Evolutionary conservation across 495 filamentous ascomycete genomes (phyloP), one percentile per base, ranked within the genome.

Genomic region (Podospora didyma): DNA sequence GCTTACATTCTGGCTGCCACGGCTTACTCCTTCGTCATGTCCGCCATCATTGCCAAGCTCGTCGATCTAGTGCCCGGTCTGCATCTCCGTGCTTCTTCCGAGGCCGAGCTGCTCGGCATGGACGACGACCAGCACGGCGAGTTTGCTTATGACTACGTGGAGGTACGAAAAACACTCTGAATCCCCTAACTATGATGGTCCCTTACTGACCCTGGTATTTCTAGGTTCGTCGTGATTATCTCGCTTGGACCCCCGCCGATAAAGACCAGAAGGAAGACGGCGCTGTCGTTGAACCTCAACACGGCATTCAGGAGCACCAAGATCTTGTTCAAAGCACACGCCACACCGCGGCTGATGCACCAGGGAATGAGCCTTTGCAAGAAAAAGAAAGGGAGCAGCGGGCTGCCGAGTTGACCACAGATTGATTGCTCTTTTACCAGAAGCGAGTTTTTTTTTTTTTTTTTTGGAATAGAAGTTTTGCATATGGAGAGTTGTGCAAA

Each of bases 101-200:
- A 98, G 75, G 94, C 95, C n/a, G 94, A 98, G 72, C 82, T 98
- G 19, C 83, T 97, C 50, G 94, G 94, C 54, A 96, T 97, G 92
- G 94, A 98, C 63, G 95, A 97, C 69, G 94, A 98, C 75, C 94
- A 98, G 69, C 87, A 97, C 34, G 94, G 94, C 67, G 94, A 98
- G 73, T 98, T 98, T 68, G 95, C 94, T 7, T 98, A 98, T 77
- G 94, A 98, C 73, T 98, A 98, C 71, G 94, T 98, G 62, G 94
- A 98, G 79, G 69, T 71, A 65, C 39, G 64, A 17, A 42, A 9
- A 22, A 28, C 16, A 17, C 7, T 34, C 22, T 49, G 14, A 11
- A 14, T 7, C 17, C 24, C 1, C 7, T n/a, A 3, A 42, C 41
- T 17, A 9, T 39, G 16, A 39, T 17, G 21, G 16, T 42, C n/a